Percentiles rank a stretch among this genome's conserved stretches.
Evolutionary conservation across 306 rosid species (phyloP).

Genomic region (Hippophae gyantsensis): DNA sequence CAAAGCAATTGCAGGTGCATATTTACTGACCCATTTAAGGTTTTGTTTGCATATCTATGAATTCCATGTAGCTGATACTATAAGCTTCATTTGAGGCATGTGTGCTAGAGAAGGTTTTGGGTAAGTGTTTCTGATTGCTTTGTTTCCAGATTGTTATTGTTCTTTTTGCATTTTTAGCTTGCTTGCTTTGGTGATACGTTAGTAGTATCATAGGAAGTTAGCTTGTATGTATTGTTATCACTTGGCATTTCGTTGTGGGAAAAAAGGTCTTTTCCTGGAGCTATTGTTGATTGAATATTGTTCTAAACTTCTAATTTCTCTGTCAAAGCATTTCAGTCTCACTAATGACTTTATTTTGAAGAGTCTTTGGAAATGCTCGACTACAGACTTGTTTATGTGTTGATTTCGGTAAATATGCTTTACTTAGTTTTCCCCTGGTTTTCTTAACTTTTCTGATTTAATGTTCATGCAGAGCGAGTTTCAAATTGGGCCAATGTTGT

Average conservation of each 20-base stretch:
- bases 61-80: neutral
- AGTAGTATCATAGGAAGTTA: neutral
- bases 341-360: too few species aligned
- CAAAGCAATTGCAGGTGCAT: constrained; percentile 70
- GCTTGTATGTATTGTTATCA: neutral
- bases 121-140: neutral
- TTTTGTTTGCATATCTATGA: constrained; percentile 1
- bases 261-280: too few species aligned
- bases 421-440: neutral
- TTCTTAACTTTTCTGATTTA: constrained; percentile 12
- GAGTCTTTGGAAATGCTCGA: too few species aligned
- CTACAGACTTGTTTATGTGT: too few species aligned
- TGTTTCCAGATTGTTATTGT: neutral
- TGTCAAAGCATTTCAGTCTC: too few species aligned
- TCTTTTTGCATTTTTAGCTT: neutral
- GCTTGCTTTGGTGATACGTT: neutral
- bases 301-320: too few species aligned
- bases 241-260: too few species aligned
- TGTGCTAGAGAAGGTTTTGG: neutral
- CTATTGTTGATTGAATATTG: too few species aligned
- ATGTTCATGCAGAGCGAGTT: constrained; percentile 27
- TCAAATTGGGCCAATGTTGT: constrained; percentile 62
- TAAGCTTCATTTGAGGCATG: neutral
- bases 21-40: neutral
- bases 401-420: neutral